These are phyloP conservation scores for Botrytis hyacinthi DNA, from an alignment of 2,329 filamentous ascomycete species.

Conservation along the genomic window DNA sequence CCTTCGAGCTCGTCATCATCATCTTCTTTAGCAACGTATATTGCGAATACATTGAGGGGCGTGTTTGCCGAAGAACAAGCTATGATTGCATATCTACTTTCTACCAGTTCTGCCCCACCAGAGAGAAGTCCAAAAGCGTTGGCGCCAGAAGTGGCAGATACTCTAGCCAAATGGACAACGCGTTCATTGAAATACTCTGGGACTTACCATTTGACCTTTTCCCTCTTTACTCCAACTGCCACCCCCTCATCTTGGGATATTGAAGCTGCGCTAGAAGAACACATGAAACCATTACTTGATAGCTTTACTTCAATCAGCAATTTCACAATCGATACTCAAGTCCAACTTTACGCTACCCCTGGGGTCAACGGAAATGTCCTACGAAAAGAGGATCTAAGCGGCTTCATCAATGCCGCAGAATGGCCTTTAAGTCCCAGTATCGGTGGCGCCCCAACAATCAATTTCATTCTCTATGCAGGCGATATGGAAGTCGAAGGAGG, in stretches of 20 bases:
- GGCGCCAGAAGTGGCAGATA: conserved; percentile 52
- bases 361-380: conserved; percentile 62
- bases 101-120: conserved; percentile 53
- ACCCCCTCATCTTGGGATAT: conserved; percentile 88
- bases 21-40: conserved; percentile 70
- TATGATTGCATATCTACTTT: conserved; percentile 73
- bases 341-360: conserved; percentile 84
- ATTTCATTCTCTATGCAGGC: conserved; percentile 89
- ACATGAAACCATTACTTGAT: conserved; percentile 77
- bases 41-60: conserved; percentile 73
- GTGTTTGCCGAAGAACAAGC: conserved; percentile 88
- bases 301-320: conserved; percentile 82
- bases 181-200: conserved; percentile 87
- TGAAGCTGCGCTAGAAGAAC: conserved; percentile 73
- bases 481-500: conserved; percentile 49
- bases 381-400: conserved; percentile 81
- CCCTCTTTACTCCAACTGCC: conserved; percentile 79
- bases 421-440: conserved; percentile 96
- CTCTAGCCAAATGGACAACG: conserved; percentile 69
- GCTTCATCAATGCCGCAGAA: conserved; percentile 96
- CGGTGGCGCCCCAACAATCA: conserved; percentile 87
- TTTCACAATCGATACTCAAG: conserved; percentile 93
- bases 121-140: conserved; percentile 48
- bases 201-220: conserved; percentile 94
- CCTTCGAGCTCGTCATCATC: conserved; percentile 68